Evolutionary conservation across 257 asterid genomes (phyloP), one percentile per base, ranked within the genome.

Genomic region (Nicotiana knightiana): DNA sequence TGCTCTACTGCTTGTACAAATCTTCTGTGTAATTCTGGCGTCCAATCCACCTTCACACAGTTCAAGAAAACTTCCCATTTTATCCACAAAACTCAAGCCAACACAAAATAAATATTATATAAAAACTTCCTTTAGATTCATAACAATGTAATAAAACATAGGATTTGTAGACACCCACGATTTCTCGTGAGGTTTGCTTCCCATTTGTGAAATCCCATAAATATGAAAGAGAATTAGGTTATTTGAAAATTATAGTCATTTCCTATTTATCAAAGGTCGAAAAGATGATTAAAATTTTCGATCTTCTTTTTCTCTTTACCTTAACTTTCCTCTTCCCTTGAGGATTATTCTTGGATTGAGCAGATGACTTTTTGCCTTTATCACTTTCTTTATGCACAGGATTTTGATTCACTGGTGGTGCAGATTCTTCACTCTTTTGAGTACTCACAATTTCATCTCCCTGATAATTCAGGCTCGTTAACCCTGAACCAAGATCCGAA

Each of bases 1-100:
- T 95, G 94, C 87, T 95, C 99, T 85, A 95, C 99, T 82, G 99
- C 98, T 77, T 91, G 96, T 68, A 95, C 99, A 82, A 95, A 95
- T 32, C 95, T 55, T 85, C 94, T 86, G 88, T 95, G 99, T 46
- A 95, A 94, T 80, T 95, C 99, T 59, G 99, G 97, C 21, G 99
- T 95, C 99, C 99, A 95, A 86, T 95, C 99, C 89, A 95, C 98
- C 99, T 92, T 77, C 82, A 82, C 80, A 82, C 64, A 82, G 15
- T 67, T 83, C 89, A 83, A 87, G 65, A 87, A 53, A 68, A 54
- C 15, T n/a, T 46, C 26, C 46, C 21, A 48, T 62, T 75, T 62
- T 37, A 64, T 67, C 33, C 28, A 18, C 26, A 58, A 58, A 58
- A 58, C 63, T 58, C 26, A 58, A 58, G 9, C 9, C 26, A 58